These are phyloP conservation scores for Aspergillus ochraceus DNA, from an alignment of 2,329 filamentous ascomycete species.

Conservation along the genomic window DNA sequence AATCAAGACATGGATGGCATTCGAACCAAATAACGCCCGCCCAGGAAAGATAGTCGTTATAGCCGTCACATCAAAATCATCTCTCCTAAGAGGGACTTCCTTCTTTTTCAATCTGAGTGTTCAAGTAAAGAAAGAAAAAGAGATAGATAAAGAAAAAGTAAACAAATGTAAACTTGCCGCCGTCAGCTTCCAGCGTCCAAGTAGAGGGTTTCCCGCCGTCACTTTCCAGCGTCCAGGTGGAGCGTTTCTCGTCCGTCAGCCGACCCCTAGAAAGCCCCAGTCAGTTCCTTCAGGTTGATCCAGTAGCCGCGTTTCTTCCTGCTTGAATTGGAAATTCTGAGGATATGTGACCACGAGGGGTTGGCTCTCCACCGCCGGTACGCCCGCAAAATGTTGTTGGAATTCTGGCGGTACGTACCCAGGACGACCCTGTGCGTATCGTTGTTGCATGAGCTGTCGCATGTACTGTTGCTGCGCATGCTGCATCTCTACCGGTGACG, in stretches of 20 bases:
- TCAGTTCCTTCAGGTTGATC: conserved; percentile 42
- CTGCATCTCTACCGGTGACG: conserved; percentile 29
- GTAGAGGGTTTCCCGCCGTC: neutral
- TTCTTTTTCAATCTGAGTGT: neutral
- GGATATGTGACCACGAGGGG: conserved; percentile 36
- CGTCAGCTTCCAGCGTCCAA: neutral
- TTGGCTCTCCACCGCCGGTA: conserved; percentile 31
- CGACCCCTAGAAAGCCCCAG: conserved; percentile 41
- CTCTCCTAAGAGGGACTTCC: neutral
- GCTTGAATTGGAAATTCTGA: conserved; percentile 35
- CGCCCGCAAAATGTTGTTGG: conserved; percentile 27
- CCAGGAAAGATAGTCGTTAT: conserved; percentile 8
- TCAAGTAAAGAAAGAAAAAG: too few species aligned
- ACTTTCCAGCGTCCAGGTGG: neutral
- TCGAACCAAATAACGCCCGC: neutral
- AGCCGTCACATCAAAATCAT: conserved; percentile 3
- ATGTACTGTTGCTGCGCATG: conserved; percentile 33
- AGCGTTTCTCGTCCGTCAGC: conserved; percentile 19
- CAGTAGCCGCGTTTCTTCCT: conserved; percentile 32
- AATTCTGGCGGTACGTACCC: conserved; percentile 35
- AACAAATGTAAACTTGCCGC: too few species aligned
- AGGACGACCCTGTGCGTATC: conserved; percentile 31
- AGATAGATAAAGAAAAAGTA: neutral
- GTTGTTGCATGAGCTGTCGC: conserved; percentile 36
- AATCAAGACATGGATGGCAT: neutral